phyloP scores from a whole-genome alignment of 2,329 filamentous ascomycete species.

The Sphaceloma murrayae region DNA sequence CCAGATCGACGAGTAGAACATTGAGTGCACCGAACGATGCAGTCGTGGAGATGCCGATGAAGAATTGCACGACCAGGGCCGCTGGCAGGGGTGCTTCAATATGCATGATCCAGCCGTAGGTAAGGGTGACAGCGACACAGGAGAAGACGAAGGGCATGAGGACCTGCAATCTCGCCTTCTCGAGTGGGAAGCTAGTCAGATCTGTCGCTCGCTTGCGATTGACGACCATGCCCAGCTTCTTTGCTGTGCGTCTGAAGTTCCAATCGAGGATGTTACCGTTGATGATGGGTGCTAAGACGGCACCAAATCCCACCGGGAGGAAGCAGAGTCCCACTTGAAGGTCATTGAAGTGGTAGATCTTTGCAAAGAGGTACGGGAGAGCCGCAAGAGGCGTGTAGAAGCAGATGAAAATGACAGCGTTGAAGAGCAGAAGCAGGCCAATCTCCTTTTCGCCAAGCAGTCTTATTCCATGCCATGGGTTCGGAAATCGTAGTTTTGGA shows the following conservation, averaged over 20 bases:
- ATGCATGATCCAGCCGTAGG: conserved; percentile 37
- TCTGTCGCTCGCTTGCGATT: conserved; percentile 49
- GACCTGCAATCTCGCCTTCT: conserved; percentile 35
- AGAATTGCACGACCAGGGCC: conserved; percentile 40
- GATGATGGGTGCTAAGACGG: conserved; percentile 30
- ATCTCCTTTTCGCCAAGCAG: conserved; percentile 35
- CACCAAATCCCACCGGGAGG: conserved; percentile 33
- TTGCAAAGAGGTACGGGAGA: conserved; percentile 38
- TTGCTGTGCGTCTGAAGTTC: conserved; percentile 63
- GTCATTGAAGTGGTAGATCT: conserved; percentile 39
- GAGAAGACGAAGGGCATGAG: conserved; percentile 31
- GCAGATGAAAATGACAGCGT: conserved; percentile 36
- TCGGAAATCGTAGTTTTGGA: conserved; percentile 36
- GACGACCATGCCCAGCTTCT: conserved; percentile 50
- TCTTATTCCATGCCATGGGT: conserved; percentile 34
- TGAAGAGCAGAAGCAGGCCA: conserved; percentile 31
- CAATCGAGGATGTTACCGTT: conserved; percentile 54
- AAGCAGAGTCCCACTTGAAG: conserved; percentile 38
- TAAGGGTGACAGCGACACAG: conserved; percentile 28
- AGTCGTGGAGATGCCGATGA: conserved; percentile 48
- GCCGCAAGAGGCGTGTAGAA: conserved; percentile 40
- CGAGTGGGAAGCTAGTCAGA: conserved; percentile 44
- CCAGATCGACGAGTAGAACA: conserved; percentile 36
- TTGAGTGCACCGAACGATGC: conserved; percentile 47
- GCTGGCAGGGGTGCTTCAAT: conserved; percentile 32